phyloP scores from a whole-genome alignment of 805 yeast species.

The Starmerella potacharoeniae region DNA sequence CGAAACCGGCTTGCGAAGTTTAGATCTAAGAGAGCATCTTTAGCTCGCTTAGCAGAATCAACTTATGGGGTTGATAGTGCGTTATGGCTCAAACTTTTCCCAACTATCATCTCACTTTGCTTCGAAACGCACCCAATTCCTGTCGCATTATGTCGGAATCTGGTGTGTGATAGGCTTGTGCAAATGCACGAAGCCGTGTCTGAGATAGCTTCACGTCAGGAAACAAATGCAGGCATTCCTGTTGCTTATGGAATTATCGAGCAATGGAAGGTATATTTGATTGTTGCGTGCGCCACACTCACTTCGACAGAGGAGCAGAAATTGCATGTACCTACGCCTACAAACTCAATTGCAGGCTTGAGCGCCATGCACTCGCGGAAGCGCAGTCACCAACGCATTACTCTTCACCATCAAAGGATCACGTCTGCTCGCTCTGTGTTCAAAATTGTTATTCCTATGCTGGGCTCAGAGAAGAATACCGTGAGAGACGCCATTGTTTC shows the following conservation, averaged over 20 bases:
- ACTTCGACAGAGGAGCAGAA: constrained; percentile 85
- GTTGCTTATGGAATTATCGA: constrained; percentile 41
- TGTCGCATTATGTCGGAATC: constrained; percentile 82
- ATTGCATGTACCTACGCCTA: constrained; percentile 44
- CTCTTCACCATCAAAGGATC: constrained; percentile 79
- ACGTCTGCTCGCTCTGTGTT: constrained; percentile 87
- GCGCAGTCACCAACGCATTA: constrained; percentile 64
- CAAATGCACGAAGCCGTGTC: constrained; percentile 44
- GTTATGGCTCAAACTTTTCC: constrained; percentile 85
- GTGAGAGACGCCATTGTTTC: constrained; percentile 79
- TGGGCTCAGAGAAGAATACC: constrained; percentile 55
- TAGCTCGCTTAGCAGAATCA: constrained; percentile 74
- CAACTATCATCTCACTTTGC: constrained; percentile 56
- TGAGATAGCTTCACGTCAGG: constrained; percentile 22
- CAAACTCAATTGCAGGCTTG: neutral
- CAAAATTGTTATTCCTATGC: constrained; percentile 71
- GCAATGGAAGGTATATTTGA: constrained; percentile 80
- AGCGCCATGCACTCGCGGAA: constrained; percentile 48
- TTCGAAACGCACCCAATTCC: constrained; percentile 82
- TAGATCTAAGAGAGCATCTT: constrained; percentile 45
- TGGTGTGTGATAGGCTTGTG: constrained; percentile 78
- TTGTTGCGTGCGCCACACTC: constrained; percentile 83
- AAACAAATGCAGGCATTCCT: constrained; percentile 20
- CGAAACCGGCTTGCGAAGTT: constrained; percentile 56
- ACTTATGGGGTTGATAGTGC: constrained; percentile 94